These are phyloP conservation scores for Ilyonectria destructans DNA, from an alignment of 2,329 filamentous ascomycete genomes.

Conservation along the genomic window DNA sequence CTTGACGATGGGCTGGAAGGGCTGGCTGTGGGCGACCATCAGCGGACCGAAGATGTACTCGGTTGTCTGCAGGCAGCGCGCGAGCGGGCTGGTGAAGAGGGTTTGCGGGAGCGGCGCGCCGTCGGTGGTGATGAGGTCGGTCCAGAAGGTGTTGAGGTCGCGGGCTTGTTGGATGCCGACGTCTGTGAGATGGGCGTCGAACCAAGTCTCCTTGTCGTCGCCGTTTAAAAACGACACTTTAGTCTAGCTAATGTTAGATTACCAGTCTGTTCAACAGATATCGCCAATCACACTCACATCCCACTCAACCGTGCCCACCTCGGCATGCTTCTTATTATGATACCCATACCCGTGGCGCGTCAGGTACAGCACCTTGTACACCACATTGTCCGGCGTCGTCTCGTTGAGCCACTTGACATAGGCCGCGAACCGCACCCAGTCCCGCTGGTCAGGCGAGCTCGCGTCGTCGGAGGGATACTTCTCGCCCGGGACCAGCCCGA, in stretches of 20 bases:
- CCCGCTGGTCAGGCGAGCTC: conserved; percentile 53
- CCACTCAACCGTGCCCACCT: conserved; percentile 72
- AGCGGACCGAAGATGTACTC: conserved; percentile 66
- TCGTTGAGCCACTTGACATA: conserved; percentile 66
- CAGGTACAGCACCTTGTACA: conserved; percentile 69
- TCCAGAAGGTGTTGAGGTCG: conserved; percentile 68
- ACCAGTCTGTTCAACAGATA: not conserved
- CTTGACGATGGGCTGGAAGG: conserved; percentile 69
- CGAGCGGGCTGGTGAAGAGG: conserved; percentile 73
- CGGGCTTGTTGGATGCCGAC: conserved; percentile 69
- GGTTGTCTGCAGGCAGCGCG: conserved; percentile 72
- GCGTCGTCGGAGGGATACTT: conserved; percentile 61
- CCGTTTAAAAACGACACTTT: conserved; percentile 59
- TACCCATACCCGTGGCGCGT: conserved; percentile 72
- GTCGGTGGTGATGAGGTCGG: conserved; percentile 58
- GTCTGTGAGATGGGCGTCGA: conserved; percentile 66
- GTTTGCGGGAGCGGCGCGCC: conserved; percentile 68
- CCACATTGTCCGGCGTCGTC: conserved; percentile 58
- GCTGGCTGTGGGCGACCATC: conserved; percentile 51
- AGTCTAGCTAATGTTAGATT: conserved; percentile 40
- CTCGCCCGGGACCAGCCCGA: conserved; percentile 68
- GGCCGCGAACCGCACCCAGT: conserved; percentile 68
- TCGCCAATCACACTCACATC: conserved; percentile 56
- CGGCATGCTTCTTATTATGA: conserved; percentile 66
- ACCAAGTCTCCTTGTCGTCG: conserved; percentile 57